Percentiles rank a stretch among this genome's conserved stretches.
These are phyloP conservation scores for Graphiopsis chlorocephala DNA, from an alignment of 2,329 filamentous ascomycete species.

Conservation along the genomic window DNA sequence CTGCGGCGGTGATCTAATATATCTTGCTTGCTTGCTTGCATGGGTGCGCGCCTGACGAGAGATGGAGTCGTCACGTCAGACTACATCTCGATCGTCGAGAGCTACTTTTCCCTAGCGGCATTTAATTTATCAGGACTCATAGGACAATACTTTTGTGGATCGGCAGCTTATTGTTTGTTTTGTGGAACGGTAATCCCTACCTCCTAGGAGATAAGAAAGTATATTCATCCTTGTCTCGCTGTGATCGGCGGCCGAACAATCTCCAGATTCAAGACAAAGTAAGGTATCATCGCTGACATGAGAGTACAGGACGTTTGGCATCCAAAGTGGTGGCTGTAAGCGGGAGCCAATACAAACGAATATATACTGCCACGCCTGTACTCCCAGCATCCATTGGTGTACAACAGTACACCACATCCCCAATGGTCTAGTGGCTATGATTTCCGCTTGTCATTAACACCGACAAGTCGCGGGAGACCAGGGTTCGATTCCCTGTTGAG, in stretches of 20 bases:
- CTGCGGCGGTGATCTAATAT: background rate
- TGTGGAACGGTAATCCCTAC: too few relatives aligned
- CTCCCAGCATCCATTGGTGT: background rate
- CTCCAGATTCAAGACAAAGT: background rate
- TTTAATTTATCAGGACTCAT: background rate
- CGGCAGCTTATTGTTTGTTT: background rate
- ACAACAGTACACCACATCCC: conserved; percentile 15
- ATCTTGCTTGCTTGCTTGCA: background rate
- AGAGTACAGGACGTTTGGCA: background rate
- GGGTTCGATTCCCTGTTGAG: conserved; percentile 17
- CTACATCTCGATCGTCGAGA: background rate
- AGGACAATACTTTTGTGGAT: background rate
- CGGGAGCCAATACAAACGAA: background rate
- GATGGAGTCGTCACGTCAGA: background rate
- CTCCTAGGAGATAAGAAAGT: background rate
- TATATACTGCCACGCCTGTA: background rate
- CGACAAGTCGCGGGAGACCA: conserved; percentile 15
- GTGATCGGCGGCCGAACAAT: background rate
- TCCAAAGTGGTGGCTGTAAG: background rate
- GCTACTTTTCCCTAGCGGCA: background rate
- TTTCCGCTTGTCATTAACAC: conserved; percentile 33
- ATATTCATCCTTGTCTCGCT: background rate
- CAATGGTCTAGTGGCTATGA: conserved; percentile 36
- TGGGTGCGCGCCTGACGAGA: background rate
- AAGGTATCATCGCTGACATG: background rate